Percentiles rank a stretch among this genome's conserved stretches.
These are phyloP conservation scores for Marsdenia floribunda DNA, from an alignment of 257 asterid genomes.

Conservation along the genomic window DNA sequence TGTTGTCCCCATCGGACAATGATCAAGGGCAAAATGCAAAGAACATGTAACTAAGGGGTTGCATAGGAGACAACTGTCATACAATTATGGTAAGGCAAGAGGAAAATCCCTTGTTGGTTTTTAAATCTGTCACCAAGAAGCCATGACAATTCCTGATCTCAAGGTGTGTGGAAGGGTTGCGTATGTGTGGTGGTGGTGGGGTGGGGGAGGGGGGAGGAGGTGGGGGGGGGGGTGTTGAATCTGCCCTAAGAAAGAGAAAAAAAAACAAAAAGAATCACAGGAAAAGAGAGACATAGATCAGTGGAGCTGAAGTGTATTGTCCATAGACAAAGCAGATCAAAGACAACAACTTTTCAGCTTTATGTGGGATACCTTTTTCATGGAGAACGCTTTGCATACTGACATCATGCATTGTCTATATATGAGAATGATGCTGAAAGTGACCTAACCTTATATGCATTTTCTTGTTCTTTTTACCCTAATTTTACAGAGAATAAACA, in stretches of 20 bases:
- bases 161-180: not conserved
- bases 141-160: not conserved
- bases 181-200: not conserved
- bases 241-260: conserved; percentile 5
- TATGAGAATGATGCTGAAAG: conserved; percentile 28
- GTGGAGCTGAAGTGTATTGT: conserved; percentile 6
- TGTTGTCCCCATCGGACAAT: too few relatives aligned
- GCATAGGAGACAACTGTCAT: not conserved
- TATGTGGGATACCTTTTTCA: conserved; percentile 14
- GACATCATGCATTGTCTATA: conserved; percentile 29
- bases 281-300: conserved; percentile 6
- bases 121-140: not conserved
- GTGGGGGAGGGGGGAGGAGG: not conserved
- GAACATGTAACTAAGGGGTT: not conserved
- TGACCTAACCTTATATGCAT: conserved; percentile 26
- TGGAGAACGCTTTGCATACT: conserved; percentile 19
- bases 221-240: not conserved
- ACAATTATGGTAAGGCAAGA: not conserved
- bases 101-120: not conserved
- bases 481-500: conserved; percentile 29
- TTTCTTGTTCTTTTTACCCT: not conserved
- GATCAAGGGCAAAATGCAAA: too few relatives aligned
- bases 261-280: conserved; percentile 5
- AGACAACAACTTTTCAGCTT: conserved; percentile 7
- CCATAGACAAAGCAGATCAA: conserved; percentile 10